Evolutionary conservation across 192 early-diverging fungal genomes (phyloP), one percentile per base, ranked within the genome.

Genomic region (Dimargaris cristalligena): DNA sequence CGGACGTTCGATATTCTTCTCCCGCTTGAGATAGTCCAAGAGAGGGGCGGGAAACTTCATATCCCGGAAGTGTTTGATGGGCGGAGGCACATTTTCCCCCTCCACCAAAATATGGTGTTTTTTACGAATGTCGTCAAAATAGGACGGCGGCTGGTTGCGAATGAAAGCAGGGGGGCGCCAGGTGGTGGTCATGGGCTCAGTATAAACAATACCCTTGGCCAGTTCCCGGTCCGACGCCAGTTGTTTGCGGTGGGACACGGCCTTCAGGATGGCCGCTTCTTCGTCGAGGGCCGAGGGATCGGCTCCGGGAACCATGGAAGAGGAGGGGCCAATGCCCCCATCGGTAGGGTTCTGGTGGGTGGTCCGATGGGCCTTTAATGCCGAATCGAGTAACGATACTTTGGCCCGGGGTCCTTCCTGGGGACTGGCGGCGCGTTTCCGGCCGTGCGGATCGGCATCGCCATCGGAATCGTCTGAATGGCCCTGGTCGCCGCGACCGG

Each of bases 41-140:
- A 98, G 78, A 6, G 83, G 71, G 30, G 73, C 58, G 1, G 92
- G 92, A 25, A 96, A 78, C 44, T 87, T 80, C 94, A 96, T 96
- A 35, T 84, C 77, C 67, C 74, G 66, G 69, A 94, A 94, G 3
- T 80, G 75, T 62, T 78, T 78, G 65, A 97, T 81, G 0, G 88
- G 91, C 8, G 92, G 87, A 2, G 90, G 88, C 0, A 82, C 66
- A 52, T 92, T 73, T 10, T 89, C 83, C 14, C 94, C 94, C 38
- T 95, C 92, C 1, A 84, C 80, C 61, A 91, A 63, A 60, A 97
- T 97, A 65, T 93, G 90, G 65, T 73, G 92, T 55, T 90, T 84
- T 51, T 85, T 73, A n/a, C 91, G 80, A 9, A 86, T 71, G 0
- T 68, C 68, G 35, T 78, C 66, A 25, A 74, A 47, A 4, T 78